Conservation (phyloP, 345 rosid species). For the Toxicodendron radicans region DNA sequence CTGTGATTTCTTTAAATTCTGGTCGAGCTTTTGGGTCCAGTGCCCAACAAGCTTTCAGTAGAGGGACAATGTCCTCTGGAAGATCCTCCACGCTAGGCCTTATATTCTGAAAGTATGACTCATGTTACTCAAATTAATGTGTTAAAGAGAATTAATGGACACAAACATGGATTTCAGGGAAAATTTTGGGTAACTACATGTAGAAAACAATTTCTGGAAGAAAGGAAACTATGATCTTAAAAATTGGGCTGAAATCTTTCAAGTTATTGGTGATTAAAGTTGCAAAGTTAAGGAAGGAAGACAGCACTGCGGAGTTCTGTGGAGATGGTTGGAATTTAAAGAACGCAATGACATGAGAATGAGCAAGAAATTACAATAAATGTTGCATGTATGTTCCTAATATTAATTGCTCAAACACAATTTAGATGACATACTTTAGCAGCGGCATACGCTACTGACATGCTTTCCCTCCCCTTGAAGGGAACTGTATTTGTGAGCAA, state of each 20-base stretch:
- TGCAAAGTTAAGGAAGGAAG: background rate
- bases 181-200: background rate
- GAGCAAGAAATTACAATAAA: background rate
- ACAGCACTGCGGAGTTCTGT: too few relatives aligned
- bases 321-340: background rate
- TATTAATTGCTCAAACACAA: background rate
- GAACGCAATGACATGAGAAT: background rate
- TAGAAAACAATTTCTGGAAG: background rate
- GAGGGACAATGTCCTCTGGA: constrained; percentile 31
- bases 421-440: constrained; percentile 34
- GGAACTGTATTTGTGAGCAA: constrained; percentile 56
- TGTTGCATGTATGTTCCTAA: background rate
- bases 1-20: constrained; percentile 48
- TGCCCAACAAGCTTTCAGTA: constrained; percentile 61
- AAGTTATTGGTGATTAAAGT: background rate
- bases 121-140: too few relatives aligned
- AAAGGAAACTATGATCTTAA: background rate
- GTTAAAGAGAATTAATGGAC: too few relatives aligned
- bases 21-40: constrained; percentile 50
- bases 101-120: constrained; percentile 33
- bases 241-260: background rate
- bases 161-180: background rate
- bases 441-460: constrained; percentile 39
- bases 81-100: constrained; percentile 54
- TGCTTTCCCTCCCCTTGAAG: constrained; percentile 31